Base-by-base conservation (phyloP, 352 stramenopile genomes). In the Blastocystis sp. region DNA sequence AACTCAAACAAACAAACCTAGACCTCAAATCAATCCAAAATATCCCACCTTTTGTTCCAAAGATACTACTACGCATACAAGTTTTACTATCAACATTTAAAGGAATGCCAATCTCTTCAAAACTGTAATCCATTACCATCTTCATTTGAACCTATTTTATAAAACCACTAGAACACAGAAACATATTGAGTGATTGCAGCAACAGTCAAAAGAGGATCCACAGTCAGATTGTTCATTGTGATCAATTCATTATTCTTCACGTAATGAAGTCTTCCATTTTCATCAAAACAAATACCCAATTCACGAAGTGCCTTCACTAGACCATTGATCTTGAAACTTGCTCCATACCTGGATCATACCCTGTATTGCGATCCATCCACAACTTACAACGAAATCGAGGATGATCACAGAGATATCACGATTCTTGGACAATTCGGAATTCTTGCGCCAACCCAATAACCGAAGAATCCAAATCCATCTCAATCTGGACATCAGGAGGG, bases 151-250 rank as follows among this genome's bases (percentile, higher is more conserved):
- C 46, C 71, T 83, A 32, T 27, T 61, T 59, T 5, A 69, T 24
- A 27, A n/a, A 57, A 4, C 4, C 19, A 51, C 27, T 11, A 16
- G 21, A 61, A 67, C 39, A 39, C 16, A 83, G 11, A 21, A 32
- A 83, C 71, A 83, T 83, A 83, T 83, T 71, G 52, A 21, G 42
- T 83, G 52, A 83, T 83, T 21, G 71, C 39, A 29, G 52, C 46
- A 27, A 83, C 57, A 1, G 37, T 77, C 19, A 46, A n/a, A 21
- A 83, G 2, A 3, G 71, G 71, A 83, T 83, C 71, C 5, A 51
- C 12, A 19, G 21, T 71, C 16, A 83, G 71, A 83, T 65, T 83
- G 9, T 27, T 32, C 52, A 83, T 69, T 7, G 71, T 61, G 63
- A 83, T 75, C 4, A 49, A 6, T 9, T 49, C 29, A 19, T 75